Base-by-base conservation (phyloP, 331 rosid genomes). In the Rhamnella rubrinervis region DNA sequence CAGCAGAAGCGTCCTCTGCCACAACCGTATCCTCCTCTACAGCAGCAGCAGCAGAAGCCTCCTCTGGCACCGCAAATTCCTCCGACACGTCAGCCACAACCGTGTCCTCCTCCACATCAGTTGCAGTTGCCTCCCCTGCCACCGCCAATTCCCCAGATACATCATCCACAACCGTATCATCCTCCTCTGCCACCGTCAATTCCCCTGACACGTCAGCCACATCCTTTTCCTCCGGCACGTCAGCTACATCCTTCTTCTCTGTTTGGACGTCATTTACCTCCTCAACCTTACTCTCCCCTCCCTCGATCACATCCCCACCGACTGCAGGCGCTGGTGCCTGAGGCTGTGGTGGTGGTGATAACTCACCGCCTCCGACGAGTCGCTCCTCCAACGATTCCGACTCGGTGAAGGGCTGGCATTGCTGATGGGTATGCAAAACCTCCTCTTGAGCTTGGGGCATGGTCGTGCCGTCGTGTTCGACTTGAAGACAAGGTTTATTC, bases 361-460 rank as follows among this genome's bases (percentile, higher is more conserved):
- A 63, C 25, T 63, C 66, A 7, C 55, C 71, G 16, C 40, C 49
- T 8, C 19, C 17, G 12, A 55, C 46, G 6, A 20, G 20, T 37
- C 60, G 20, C 37, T 49, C 50, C 58, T 73, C 72, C 35, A 46
- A 66, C 66, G 63, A 19, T 19, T 50, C 81, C 47, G 37, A 44
- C 20, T 50, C 23, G 19, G 61, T 17, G 55, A 65, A 66, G 46
- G 71, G 47, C 15, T 56, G n/a, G 67, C 80, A 74, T 61, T 74
- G 78, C 35, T 37, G 63, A 41, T 72, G 70, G 60, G 46, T 46
- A 38, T 20, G 71, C 6, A 8, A 50, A 47, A 59, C 68, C 61
- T 70, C 80, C 41, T 17, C 71, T 4, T 13, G 47, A 19, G 65
- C 25, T 6, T 52, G 73, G 46, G 65, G 61, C 25, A 16, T 49